A percentile compares a stretch with the other conserved stretches of the same genome.
These are phyloP conservation scores for Oidiodendron maius DNA, from an alignment of 495 filamentous ascomycete genomes.

Conservation along the genomic window DNA sequence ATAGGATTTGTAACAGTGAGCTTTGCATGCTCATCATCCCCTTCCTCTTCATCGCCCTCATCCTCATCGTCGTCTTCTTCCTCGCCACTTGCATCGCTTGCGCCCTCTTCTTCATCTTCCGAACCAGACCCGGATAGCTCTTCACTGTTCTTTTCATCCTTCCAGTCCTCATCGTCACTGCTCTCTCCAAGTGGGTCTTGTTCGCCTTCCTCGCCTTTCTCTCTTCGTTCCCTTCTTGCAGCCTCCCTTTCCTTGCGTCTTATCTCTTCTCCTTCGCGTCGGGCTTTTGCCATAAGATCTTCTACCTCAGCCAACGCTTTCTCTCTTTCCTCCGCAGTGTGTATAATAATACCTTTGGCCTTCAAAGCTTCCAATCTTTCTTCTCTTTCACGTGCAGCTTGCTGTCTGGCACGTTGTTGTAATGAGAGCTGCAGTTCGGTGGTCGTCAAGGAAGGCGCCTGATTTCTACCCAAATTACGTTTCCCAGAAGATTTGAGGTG, in stretches of 20 bases:
- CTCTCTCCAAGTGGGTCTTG: slow-evolving; percentile 44
- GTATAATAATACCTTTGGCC: slow-evolving; percentile 74
- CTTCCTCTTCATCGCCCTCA: slow-evolving; percentile 41
- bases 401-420: slow-evolving; percentile 63
- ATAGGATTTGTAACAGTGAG: slow-evolving; percentile 24
- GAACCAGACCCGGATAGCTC: slow-evolving; percentile 25
- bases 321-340: slow-evolving; percentile 79
- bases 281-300: slow-evolving; percentile 77
- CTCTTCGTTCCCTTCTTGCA: slow-evolving; percentile 54
- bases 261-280: slow-evolving; percentile 74
- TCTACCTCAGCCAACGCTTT: slow-evolving; percentile 77
- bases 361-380: slow-evolving; percentile 71
- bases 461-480: slow-evolving; percentile 33
- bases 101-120: slow-evolving; percentile 31
- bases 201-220: slow-evolving; percentile 37
- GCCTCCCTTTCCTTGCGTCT: slow-evolving; percentile 67
- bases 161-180: slow-evolving; percentile 46
- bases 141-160: slow-evolving; percentile 34
- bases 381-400: slow-evolving; percentile 73
- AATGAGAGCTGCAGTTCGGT: slow-evolving; percentile 65
- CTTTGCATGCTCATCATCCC: slow-evolving; percentile 35
- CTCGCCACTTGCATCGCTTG: slow-evolving; percentile 33
- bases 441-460: slow-evolving; percentile 51
- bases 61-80: slow-evolving; percentile 49
- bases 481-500: slow-evolving; percentile 62